phyloP scores from a whole-genome alignment of 345 rosid species.

The Acer yangbiense region DNA sequence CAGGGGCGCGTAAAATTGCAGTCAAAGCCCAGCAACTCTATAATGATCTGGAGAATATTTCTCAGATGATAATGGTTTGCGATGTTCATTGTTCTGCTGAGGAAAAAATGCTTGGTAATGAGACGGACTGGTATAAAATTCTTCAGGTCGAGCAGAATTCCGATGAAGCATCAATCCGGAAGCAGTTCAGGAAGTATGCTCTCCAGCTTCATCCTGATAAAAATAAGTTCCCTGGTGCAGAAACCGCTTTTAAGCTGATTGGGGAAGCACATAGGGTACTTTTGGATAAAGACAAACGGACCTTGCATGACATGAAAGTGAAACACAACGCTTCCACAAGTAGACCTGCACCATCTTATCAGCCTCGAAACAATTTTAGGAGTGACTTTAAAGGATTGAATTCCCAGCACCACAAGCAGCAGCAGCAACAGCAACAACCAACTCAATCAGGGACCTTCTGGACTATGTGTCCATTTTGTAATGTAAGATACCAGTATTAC shows the following conservation, averaged over 20 bases:
- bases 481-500: slow-evolving; percentile 44
- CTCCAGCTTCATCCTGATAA: slow-evolving; percentile 93
- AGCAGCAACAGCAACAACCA: slow-evolving; percentile 39
- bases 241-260: slow-evolving; percentile 83
- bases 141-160: slow-evolving; percentile 66
- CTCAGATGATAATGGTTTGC: slow-evolving; percentile 76
- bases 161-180: slow-evolving; percentile 72
- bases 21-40: slow-evolving; percentile 70
- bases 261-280: slow-evolving; percentile 90
- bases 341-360: slow-evolving; percentile 38
- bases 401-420: slow-evolving; percentile 36
- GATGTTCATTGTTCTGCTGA: slow-evolving; percentile 80
- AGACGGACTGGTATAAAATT: slow-evolving; percentile 86
- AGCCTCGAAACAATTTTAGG: slow-evolving; percentile 29
- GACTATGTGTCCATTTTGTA: slow-evolving; percentile 77
- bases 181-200: slow-evolving; percentile 84
- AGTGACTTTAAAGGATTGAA: slow-evolving; percentile 35
- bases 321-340: slow-evolving; percentile 34
- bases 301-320: slow-evolving; percentile 50
- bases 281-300: slow-evolving; percentile 59
- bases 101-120: slow-evolving; percentile 59
- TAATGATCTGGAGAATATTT: slow-evolving; percentile 55
- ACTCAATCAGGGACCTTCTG: slow-evolving; percentile 58
- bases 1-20: slow-evolving; percentile 62
- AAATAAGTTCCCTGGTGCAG: slow-evolving; percentile 89